phyloP scores from a whole-genome alignment of 1,139 yeast genomes.

The Zygotorulaspora mrakii region DNA sequence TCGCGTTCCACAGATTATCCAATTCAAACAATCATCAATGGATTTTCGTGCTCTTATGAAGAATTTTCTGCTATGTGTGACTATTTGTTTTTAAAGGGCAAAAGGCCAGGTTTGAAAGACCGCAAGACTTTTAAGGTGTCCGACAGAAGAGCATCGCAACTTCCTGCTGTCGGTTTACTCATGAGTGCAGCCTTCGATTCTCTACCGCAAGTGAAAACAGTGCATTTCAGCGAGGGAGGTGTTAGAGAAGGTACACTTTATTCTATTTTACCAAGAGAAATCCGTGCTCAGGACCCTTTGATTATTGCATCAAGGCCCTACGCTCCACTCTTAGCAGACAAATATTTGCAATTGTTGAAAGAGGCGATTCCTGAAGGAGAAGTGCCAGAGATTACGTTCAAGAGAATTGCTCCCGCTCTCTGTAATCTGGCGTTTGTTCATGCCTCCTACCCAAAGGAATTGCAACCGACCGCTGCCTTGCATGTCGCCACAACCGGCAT shows the following conservation, averaged over 20 bases:
- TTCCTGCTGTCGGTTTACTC: slow-evolving; percentile 62
- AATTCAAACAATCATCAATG: slow-evolving; percentile 59
- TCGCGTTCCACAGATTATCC: slow-evolving; percentile 52
- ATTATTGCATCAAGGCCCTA: slow-evolving; percentile 60
- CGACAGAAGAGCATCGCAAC: slow-evolving; percentile 55
- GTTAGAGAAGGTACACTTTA: slow-evolving; percentile 67
- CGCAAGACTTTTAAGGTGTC: slow-evolving; percentile 54
- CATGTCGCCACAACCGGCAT: slow-evolving; percentile 65
- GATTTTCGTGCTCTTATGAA: slow-evolving; percentile 52
- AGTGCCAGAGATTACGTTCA: slow-evolving; percentile 53
- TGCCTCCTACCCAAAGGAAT: slow-evolving; percentile 65
- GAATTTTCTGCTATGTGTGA: slow-evolving; percentile 49
- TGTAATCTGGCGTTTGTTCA: slow-evolving; percentile 68
- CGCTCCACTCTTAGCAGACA: slow-evolving; percentile 55
- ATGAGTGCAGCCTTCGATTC: slow-evolving; percentile 56
- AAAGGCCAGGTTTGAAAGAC: slow-evolving; percentile 39
- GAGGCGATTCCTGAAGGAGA: slow-evolving; percentile 50
- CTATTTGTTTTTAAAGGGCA: slow-evolving; percentile 44
- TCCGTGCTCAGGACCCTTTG: slow-evolving; percentile 60
- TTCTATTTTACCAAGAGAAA: slow-evolving; percentile 50
- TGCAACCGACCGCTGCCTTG: slow-evolving; percentile 66
- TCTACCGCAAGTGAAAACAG: slow-evolving; percentile 54
- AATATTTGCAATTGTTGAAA: slow-evolving; percentile 47
- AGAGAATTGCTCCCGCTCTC: slow-evolving; percentile 59
- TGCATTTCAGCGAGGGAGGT: slow-evolving; percentile 67